Percentiles rank a stretch among this genome's conserved stretches.
Evolutionary conservation across 2,329 filamentous ascomycete species (phyloP).

Genomic region (Neoscytalidium dimidiatum): DNA sequence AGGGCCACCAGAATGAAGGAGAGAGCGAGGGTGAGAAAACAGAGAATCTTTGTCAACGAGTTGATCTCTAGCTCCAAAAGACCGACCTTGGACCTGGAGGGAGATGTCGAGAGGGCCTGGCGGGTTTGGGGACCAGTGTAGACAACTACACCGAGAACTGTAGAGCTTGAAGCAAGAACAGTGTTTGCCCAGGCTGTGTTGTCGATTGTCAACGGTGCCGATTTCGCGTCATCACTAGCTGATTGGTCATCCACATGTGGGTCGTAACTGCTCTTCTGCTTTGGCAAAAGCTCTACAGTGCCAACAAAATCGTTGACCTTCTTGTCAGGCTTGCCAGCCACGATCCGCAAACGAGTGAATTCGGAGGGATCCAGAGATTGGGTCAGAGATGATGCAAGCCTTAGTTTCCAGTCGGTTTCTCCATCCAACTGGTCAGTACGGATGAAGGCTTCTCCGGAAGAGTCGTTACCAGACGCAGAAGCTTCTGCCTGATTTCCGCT

Average conservation of each 20-base stretch:
- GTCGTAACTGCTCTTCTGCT: constrained; percentile 51
- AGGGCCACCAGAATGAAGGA: constrained; percentile 87
- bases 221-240: constrained; percentile 46
- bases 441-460: constrained; percentile 85
- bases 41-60: constrained; percentile 93
- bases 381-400: constrained; percentile 81
- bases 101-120: constrained; percentile 87
- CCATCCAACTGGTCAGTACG: constrained; percentile 96
- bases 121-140: constrained; percentile 95
- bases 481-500: constrained; percentile 17
- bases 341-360: constrained; percentile 66
- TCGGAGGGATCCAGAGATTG: constrained; percentile 75
- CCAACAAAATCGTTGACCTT: constrained; percentile 95
- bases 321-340: constrained; percentile 86
- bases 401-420: constrained; percentile 97
- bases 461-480: constrained; percentile 24
- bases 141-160: constrained; percentile 83
- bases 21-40: constrained; percentile 79
- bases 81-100: constrained; percentile 90
- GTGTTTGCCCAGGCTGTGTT: constrained; percentile 99
- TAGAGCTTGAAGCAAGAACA: constrained; percentile 89
- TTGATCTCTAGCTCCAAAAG: constrained; percentile 96
- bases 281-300: constrained; percentile 74
- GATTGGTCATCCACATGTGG: constrained; percentile 30
- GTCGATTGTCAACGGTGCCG: constrained; percentile 82